Base-by-base conservation (phyloP, 2,329 filamentous ascomycete genomes). In the Botrytis cinerea region DNA sequence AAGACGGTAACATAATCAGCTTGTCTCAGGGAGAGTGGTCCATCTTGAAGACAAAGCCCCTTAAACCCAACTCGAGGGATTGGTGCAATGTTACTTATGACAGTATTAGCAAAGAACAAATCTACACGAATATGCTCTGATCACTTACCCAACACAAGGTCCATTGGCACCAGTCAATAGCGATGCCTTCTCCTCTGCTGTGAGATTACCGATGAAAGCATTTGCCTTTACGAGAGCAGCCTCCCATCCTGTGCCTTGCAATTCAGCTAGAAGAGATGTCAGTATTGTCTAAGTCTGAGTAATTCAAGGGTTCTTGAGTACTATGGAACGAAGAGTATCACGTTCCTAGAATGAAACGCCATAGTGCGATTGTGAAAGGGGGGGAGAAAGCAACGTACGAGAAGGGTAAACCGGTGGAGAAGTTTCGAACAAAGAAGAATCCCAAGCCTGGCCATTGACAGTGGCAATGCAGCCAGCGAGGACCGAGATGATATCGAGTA, bases 1-100 rank as follows among this genome's bases (percentile, higher is more conserved):
- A 93, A 93, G 3, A 88, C 90, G 66, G 89, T 94, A 57, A 91
- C 89, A 75, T 93, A 89, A 77, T 94, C 91, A 1, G 90, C 88
- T 28, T 89, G 88, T 54, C 92, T 87, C 9, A 96, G 85, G 2
- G 92, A 92, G 48, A 91, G 84, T 4, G 91, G 90, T 0, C 89
- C 70, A 78, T 79, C 54, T 74, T 82, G 75, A 25, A 80, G 74
- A 74, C 79, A 80, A 38, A 80, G 73, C 35, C 77, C 77, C 70
- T 57, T 54, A 66, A 79, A 78, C 2, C 77, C 77, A 61, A 80
- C 73, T 48, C 76, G 74, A 38, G 77, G 73, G 71, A 78, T 75
- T 10, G 75, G 70, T 12, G 75, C 63, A 18, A 76, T 79, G 68
- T 79, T 79, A 16, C 78, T 78, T 38, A 2, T 46, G 14, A 75